Evolutionary conservation across 345 rosid species (phyloP).

Genomic region (Iberis pinnata): DNA sequence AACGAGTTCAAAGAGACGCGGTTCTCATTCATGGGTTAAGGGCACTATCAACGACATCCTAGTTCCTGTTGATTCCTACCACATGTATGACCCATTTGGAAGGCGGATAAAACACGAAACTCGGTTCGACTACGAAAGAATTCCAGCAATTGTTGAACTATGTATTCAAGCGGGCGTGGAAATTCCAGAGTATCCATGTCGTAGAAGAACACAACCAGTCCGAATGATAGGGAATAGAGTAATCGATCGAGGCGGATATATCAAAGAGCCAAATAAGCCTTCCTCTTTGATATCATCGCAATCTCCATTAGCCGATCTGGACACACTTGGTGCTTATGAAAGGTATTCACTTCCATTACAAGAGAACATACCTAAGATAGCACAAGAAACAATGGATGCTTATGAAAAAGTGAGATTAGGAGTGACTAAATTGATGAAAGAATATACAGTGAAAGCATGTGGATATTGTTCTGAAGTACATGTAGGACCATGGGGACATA

Average conservation of each 20-base stretch:
- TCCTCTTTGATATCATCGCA: slow-evolving; percentile 29
- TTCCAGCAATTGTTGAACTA: slow-evolving; percentile 80
- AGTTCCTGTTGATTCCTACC: slow-evolving; percentile 81
- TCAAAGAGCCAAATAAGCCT: slow-evolving; percentile 50
- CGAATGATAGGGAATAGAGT: slow-evolving; percentile 73
- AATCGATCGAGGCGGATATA: slow-evolving; percentile 60
- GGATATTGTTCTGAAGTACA: slow-evolving; percentile 92
- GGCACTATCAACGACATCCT: slow-evolving; percentile 67
- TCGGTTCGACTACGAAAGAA: slow-evolving; percentile 76
- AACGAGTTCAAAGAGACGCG: slow-evolving; percentile 35
- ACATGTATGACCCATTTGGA: slow-evolving; percentile 82
- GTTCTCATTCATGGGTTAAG: slow-evolving; percentile 67
- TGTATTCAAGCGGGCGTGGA: slow-evolving; percentile 90
- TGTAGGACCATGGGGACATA: slow-evolving; percentile 94
- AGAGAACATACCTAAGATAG: slow-evolving; percentile 55
- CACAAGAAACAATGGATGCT: slow-evolving; percentile 72
- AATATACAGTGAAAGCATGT: slow-evolving; percentile 79
- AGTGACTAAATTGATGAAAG: slow-evolving; percentile 59
- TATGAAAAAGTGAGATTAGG: slow-evolving; percentile 56
- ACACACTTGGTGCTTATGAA: slow-evolving; percentile 52
- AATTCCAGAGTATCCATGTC: slow-evolving; percentile 72
- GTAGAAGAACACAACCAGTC: slow-evolving; percentile 63
- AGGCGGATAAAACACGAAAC: slow-evolving; percentile 61
- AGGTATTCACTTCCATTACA: slow-evolving; percentile 46
- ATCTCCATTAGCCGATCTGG: slow-evolving; percentile 57